phyloP scores from a whole-genome alignment of 345 rosid genomes.

The Salix viminalis region DNA sequence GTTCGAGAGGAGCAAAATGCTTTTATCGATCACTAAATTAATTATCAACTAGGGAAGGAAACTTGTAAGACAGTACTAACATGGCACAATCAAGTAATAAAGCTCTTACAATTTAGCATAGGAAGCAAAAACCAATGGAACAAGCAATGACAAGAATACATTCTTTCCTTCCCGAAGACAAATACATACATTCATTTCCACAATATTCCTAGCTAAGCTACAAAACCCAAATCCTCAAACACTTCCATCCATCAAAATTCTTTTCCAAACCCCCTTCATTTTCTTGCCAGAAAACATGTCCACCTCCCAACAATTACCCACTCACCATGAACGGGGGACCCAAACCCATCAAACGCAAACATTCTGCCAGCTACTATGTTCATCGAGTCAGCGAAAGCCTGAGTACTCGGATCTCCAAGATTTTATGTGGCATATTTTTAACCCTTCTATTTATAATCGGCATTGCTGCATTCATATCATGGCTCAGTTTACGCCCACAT shows the following conservation, averaged over 20 bases:
- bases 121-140: not conserved
- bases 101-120: not conserved
- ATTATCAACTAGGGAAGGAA: not conserved
- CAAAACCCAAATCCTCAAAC: not conserved
- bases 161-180: conserved; percentile 20
- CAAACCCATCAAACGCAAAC: conserved; percentile 30
- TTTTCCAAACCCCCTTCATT: not conserved
- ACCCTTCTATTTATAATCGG: conserved; percentile 45
- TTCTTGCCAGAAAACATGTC: not conserved
- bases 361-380: conserved; percentile 40
- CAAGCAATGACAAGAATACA: not conserved
- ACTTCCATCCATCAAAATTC: not conserved
- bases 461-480: conserved; percentile 50
- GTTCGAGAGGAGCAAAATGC: not conserved
- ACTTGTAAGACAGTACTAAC: not conserved
- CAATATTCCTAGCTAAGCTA: not conserved
- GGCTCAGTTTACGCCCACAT: conserved; percentile 88
- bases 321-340: not conserved
- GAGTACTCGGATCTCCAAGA: conserved; percentile 48
- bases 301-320: not conserved
- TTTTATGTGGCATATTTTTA: conserved; percentile 53
- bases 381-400: conserved; percentile 65
- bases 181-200: not conserved
- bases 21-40: too few species aligned
- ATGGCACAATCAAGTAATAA: not conserved